Evolutionary conservation across 2,329 filamentous ascomycete species (phyloP), one percentile per base, ranked within the genome.

Genomic region (Cladosporium sp.): DNA sequence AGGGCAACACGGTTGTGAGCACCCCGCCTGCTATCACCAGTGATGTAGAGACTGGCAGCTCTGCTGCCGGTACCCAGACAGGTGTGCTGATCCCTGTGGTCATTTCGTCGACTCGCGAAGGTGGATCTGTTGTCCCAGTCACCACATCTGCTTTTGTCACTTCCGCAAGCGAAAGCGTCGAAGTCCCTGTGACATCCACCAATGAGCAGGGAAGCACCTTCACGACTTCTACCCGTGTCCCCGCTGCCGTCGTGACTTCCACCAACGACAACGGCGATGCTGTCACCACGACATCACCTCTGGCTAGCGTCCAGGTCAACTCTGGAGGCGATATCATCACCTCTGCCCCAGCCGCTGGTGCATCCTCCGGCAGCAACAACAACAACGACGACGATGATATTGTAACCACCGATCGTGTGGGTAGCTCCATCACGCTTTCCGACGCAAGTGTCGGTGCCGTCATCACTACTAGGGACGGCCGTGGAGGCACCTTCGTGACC

Each of bases 401-500:
- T 9, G 73, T 72, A 8, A 72, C 70, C 4, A 72, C 77, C 42
- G 73, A 78, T 64, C 58, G 65, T 13, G 65, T 68, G 28, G 77
- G 77, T 57, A 65, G 69, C 50, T 63, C 66, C 19, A 68, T 77
- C 40, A 68, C 73, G 15, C 64, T 74, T 12, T 67, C 69, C 13
- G 67, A 61, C 49, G 66, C 66, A 24, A 62, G 60, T 5, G 50
- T 44, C 1, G 76, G 76, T 48, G 70, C 76, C 45, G 72, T 77
- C 19, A 65, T 77, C 42, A 79, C 77, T 9, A 67, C 68, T 15
- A 79, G 76, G 10, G 68, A 80, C 60, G 65, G 62, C 2, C 22
- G 60, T 7, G 77, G 77, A 22, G 60, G 65, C 36, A 74, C 75
- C 3, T 72, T 79, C 56, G 61, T 77, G 51, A 76, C 77, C 2